phyloP scores from a whole-genome alignment of 331 rosid species.

The Acacia pycnantha region DNA sequence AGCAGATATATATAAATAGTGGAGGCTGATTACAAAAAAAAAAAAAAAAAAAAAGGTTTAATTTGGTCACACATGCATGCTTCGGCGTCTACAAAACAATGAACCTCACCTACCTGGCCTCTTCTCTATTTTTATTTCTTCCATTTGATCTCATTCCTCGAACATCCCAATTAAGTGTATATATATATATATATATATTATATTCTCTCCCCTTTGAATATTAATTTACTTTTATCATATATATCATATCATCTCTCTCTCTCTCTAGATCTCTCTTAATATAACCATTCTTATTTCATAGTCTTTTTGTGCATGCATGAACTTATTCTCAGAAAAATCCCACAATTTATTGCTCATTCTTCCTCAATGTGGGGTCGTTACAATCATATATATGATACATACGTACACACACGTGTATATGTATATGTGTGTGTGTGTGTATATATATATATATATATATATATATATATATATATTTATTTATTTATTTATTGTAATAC shows the following conservation, averaged over 20 bases:
- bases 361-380: too few relatives aligned
- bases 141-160: background rate
- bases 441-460: too few relatives aligned
- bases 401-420: too few relatives aligned
- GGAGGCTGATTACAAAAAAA: background rate
- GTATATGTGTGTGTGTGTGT: too few relatives aligned
- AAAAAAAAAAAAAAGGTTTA: background rate
- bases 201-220: background rate
- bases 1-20: background rate
- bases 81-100: background rate
- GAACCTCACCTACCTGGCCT: background rate
- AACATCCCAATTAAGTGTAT: background rate
- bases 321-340: background rate
- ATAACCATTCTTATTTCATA: background rate
- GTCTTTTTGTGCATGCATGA: background rate
- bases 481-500: too few relatives aligned
- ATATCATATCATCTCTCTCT: too few relatives aligned
- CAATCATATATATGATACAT: too few relatives aligned
- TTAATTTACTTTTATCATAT: background rate
- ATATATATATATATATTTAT: too few relatives aligned
- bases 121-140: background rate
- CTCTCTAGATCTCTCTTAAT: too few relatives aligned
- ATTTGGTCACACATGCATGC: background rate
- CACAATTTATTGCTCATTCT: background rate
- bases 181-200: background rate